A percentile compares a stretch with the other conserved stretches of the same genome.
These are phyloP conservation scores for Calonectria pauciramosa DNA, from an alignment of 2,329 filamentous ascomycete species.

Conservation along the genomic window DNA sequence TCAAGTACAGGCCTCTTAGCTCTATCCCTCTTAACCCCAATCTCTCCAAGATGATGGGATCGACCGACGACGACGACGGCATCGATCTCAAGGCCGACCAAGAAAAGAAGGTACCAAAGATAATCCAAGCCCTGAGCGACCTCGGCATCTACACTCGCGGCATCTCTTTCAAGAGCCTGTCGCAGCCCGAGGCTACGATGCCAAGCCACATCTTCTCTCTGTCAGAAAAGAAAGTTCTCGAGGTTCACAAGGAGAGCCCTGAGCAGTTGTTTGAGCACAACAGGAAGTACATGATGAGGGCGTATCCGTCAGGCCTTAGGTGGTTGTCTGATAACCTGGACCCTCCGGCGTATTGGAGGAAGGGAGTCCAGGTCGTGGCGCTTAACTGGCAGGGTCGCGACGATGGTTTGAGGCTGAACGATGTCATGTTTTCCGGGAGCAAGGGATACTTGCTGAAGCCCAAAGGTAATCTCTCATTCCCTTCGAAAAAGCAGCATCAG, in stretches of 20 bases:
- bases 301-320: conserved; percentile 87
- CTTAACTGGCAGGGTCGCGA: conserved; percentile 95
- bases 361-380: conserved; percentile 90
- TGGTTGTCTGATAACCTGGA: conserved; percentile 90
- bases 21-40: conserved; percentile 36
- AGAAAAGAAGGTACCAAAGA: conserved; percentile 58
- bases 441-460: conserved; percentile 90
- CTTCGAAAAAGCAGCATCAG: too few species aligned
- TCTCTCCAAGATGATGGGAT: conserved; percentile 57
- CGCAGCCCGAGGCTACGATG: conserved; percentile 78
- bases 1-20: conserved; percentile 73
- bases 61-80: conserved; percentile 55
- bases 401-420: conserved; percentile 95
- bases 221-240: conserved; percentile 74
- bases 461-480: conserved; percentile 57
- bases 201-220: conserved; percentile 79
- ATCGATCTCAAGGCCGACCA: too few species aligned
- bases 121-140: conserved; percentile 80
- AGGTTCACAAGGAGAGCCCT: conserved; percentile 65
- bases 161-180: conserved; percentile 84
- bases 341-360: conserved; percentile 86
- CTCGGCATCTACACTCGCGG: conserved; percentile 88
- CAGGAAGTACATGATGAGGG: conserved; percentile 83
- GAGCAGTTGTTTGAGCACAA: conserved; percentile 83
- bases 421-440: conserved; percentile 89